Evolutionary conservation across 768 basidiomycete species (phyloP), one percentile per base, ranked within the genome.

Genomic region (Suillus lakei): DNA sequence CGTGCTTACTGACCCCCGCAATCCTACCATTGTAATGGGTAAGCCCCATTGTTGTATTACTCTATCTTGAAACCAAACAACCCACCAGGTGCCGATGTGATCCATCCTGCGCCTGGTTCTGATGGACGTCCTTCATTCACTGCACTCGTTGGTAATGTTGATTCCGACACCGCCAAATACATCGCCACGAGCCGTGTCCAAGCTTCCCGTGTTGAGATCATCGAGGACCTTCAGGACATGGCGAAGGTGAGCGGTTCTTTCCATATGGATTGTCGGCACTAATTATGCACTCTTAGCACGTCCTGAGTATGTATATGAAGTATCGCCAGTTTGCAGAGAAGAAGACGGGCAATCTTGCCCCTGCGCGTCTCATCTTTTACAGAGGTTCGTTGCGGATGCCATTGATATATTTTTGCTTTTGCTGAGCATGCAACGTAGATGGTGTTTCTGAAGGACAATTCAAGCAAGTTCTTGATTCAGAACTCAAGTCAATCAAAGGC

Each of bases 11-110:
- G 92, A 95, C 70, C 85, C 88, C 1, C 81, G 85, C 34, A 86
- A 88, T 69, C 93, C 92, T 2, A 92, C 92, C 0, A 86, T 95
- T 8, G 86, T 95, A 60, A 89, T 94, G 85, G 93, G 92, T 84
- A 78, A 68, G 75, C 36, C 7, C 23, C 38, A 3, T n/a, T 68
- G 63, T 58, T 65, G 3, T 41, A 63, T 68, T 53, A 34, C 2
- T 23, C 21, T 51, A 15, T n/a, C 7, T 48, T 15, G 28, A 30
- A 21, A n/a, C 30, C n/a, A 34, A 26, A 60, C 63, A 16, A 15
- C 63, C 36, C 7, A 54, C 54, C 34, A 91, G 89, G 91, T 67
- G 92, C 92, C 21, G 92, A 94, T 73, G 91, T 92, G 34, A 91
- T 92, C 46, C 92, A 95, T 70, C 92, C 93, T 10, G 85, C 91